Evolutionary conservation across 2,329 filamentous ascomycete genomes (phyloP).

Genomic region (Exophiala lecanii-corni): DNA sequence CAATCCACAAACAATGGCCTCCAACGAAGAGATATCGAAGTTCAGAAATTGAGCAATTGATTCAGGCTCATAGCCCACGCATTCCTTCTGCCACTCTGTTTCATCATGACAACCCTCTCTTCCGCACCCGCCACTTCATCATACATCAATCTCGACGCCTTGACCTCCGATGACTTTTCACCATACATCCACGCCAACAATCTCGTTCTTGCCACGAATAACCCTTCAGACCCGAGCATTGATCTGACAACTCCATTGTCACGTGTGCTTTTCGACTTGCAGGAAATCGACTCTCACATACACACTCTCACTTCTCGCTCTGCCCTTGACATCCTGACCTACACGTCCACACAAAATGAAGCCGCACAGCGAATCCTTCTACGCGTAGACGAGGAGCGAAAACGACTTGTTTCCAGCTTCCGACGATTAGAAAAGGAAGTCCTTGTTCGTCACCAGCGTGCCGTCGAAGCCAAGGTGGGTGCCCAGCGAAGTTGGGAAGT

Average conservation of each 20-base stretch:
- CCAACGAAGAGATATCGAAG: too few relatives aligned
- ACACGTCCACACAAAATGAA: slow-evolving; percentile 70
- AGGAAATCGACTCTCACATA: slow-evolving; percentile 95
- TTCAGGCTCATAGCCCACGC: too few relatives aligned
- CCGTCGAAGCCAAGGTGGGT: slow-evolving; percentile 73
- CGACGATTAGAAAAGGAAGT: slow-evolving; percentile 82
- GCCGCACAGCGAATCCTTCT: slow-evolving; percentile 68
- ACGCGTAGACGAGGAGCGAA: slow-evolving; percentile 75
- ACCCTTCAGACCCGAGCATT: slow-evolving; percentile 79
- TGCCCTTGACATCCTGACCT: slow-evolving; percentile 71
- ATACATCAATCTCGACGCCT: slow-evolving; percentile 94
- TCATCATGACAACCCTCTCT: not conserved
- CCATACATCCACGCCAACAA: slow-evolving; percentile 79
- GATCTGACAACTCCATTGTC: slow-evolving; percentile 93
- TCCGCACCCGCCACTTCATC: slow-evolving; percentile 17
- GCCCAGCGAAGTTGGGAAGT: slow-evolving; percentile 77
- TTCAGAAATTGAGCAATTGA: too few relatives aligned
- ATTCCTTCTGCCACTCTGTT: too few relatives aligned
- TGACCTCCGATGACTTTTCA: slow-evolving; percentile 78
- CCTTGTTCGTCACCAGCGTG: slow-evolving; percentile 75
- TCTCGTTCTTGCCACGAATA: slow-evolving; percentile 85
- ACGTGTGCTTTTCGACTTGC: slow-evolving; percentile 89
- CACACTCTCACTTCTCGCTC: slow-evolving; percentile 81
- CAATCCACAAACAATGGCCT: too few relatives aligned
- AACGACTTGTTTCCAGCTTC: slow-evolving; percentile 77